A percentile compares a stretch with the other conserved stretches of the same genome.
These are phyloP conservation scores for Trichosporon sp. DNA, from an alignment of 1,284 basidiomycete genomes.

Conservation along the genomic window DNA sequence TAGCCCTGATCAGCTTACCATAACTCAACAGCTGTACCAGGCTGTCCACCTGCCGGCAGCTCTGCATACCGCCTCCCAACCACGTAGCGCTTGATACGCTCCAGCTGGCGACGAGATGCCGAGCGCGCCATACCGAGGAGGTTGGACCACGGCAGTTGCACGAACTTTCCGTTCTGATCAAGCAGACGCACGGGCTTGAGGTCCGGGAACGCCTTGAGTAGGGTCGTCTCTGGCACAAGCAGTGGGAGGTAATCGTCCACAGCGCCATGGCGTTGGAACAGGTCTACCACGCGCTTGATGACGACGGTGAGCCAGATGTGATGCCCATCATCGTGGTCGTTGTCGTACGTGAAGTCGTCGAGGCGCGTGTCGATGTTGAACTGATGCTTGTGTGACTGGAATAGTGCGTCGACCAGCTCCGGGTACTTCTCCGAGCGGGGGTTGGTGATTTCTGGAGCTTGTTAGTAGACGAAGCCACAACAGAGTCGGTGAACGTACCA, in stretches of 20 bases:
- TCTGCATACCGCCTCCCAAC: constrained; percentile 68
- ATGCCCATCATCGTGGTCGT: constrained; percentile 67
- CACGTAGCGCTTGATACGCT: constrained; percentile 87
- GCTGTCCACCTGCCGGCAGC: constrained; percentile 52
- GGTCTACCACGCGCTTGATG: constrained; percentile 70
- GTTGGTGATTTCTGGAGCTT: constrained; percentile 47
- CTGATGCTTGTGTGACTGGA: constrained; percentile 50
- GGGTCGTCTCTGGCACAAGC: constrained; percentile 68
- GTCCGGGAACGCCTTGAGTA: constrained; percentile 65
- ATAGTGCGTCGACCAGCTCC: constrained; percentile 46
- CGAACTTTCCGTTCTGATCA: constrained; percentile 79
- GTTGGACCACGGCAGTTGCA: constrained; percentile 75
- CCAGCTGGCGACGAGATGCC: constrained; percentile 71
- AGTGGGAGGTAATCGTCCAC: constrained; percentile 78
- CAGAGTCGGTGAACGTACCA: constrained; percentile 31
- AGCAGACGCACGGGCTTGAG: constrained; percentile 69
- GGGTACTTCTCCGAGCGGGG: constrained; percentile 52
- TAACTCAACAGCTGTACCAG: constrained; percentile 46
- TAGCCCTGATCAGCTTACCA: constrained; percentile 37
- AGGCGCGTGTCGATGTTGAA: constrained; percentile 69
- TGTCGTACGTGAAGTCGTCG: constrained; percentile 75
- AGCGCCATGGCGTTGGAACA: constrained; percentile 87
- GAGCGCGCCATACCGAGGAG: constrained; percentile 81
- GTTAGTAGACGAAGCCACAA: constrained; percentile 10
- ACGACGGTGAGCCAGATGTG: constrained; percentile 62